Base-by-base conservation (phyloP, 2,329 filamentous ascomycete species). In the Tricladium varicosporioides region DNA sequence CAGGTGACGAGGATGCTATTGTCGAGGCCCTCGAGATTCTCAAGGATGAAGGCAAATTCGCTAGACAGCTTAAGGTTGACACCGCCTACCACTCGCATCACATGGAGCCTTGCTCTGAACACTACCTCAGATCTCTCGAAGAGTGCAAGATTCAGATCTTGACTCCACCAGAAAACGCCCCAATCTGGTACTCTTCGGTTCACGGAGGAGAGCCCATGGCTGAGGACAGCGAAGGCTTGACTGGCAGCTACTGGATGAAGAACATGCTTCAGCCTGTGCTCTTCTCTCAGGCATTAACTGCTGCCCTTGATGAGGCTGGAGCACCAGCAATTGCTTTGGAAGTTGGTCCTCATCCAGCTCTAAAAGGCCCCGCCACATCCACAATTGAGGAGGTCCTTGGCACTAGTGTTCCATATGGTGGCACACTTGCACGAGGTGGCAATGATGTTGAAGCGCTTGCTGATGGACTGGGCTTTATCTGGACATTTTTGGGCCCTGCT, bases 21-120 rank as follows among this genome's bases (percentile, higher is more conserved):
- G 59, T 62, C 2, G 56, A 65, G 32, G 9, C 54, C 5, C 16
- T 48, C 16, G 15, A 31, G 2, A 22, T 48, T 0, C 49, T 73
- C 1, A 54, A 5, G 68, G 74, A 69, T 1, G 60, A 69, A 10
- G 56, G 64, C 13, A 66, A 64, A 5, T 73, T 75, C 52, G 57
- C 64, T 2, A 60, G 74, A 5, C 42, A 56, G 1, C 64, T 78
- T 0, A 65, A 70, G 14, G 72, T 75, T 2, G 71, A 75, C 53
- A 71, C 58, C 2, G 76, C 75, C 0, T 78, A 77, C 50, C 73
- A 75, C 53, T 74, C 72, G 0, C 69, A 70, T 16, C 72, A 76
- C 51, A 77, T 77, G 72, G 40, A 51, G 1, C 43, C 36, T 40
- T 51, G 57, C 14, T 49, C 54, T 2, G 51, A 54, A 3, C 40